Evolutionary conservation across 2,329 filamentous ascomycete species (phyloP).

Genomic region (Talaromyces sp.): DNA sequence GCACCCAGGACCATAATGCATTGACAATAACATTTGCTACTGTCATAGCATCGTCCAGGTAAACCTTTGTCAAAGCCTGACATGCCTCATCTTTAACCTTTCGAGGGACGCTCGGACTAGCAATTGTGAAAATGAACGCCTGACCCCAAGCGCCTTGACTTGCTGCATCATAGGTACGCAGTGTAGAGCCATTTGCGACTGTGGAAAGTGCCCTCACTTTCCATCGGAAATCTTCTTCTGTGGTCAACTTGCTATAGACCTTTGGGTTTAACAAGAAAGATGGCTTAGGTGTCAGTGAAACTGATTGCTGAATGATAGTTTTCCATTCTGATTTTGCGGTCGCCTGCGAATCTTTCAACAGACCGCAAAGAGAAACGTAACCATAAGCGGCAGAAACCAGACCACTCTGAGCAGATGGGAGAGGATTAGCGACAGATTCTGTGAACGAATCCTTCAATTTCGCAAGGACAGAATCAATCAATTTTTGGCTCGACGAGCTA

Average conservation of each 20-base stretch:
- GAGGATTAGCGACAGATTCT: slow-evolving; percentile 74
- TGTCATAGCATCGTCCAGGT: slow-evolving; percentile 57
- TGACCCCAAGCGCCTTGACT: slow-evolving; percentile 76
- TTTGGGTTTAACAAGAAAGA: slow-evolving; percentile 83
- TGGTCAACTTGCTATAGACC: slow-evolving; percentile 75
- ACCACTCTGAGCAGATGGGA: slow-evolving; percentile 76
- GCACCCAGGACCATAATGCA: slow-evolving; percentile 79
- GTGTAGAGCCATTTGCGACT: slow-evolving; percentile 56
- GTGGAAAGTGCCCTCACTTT: slow-evolving; percentile 67
- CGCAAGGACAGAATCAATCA: slow-evolving; percentile 52
- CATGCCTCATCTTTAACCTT: slow-evolving; percentile 64
- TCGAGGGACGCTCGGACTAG: slow-evolving; percentile 60
- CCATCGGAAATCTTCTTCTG: slow-evolving; percentile 77
- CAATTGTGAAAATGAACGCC: slow-evolving; percentile 75
- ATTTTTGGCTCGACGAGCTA: slow-evolving; percentile 46
- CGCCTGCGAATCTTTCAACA: slow-evolving; percentile 56
- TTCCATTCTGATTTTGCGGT: slow-evolving; percentile 38
- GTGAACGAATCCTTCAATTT: slow-evolving; percentile 65
- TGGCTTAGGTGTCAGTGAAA: slow-evolving; percentile 73
- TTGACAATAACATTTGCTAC: slow-evolving; percentile 65
- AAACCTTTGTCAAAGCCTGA: slow-evolving; percentile 62
- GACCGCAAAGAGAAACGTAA: slow-evolving; percentile 61
- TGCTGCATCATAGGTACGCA: slow-evolving; percentile 46
- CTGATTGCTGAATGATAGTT: slow-evolving; percentile 61
- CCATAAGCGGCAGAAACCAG: slow-evolving; percentile 78